A percentile compares a stretch with the other conserved stretches of the same genome.
phyloP scores from a whole-genome alignment of 352 stramenopile species.

The Globisporangium solare region DNA sequence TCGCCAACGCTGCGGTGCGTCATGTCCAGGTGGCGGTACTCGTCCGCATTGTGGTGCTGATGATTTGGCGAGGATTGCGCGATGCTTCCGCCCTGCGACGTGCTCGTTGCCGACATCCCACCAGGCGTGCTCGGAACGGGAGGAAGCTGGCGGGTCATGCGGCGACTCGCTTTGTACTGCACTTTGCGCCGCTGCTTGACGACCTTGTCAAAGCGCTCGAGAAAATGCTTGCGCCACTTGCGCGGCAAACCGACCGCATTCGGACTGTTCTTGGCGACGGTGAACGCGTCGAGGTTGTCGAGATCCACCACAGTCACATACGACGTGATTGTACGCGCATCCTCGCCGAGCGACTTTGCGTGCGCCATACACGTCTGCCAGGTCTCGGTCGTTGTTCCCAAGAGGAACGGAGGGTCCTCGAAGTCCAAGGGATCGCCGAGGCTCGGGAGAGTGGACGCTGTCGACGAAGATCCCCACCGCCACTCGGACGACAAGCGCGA shows the following conservation, averaged over 20 bases:
- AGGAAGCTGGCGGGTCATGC: constrained; percentile 14
- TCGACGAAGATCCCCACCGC: constrained; percentile 35
- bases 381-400: constrained; percentile 60
- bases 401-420: constrained; percentile 58
- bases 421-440: constrained; percentile 1
- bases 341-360: constrained; percentile 37
- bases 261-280: constrained; percentile 45
- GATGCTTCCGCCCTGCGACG: constrained; percentile 6
- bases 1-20: constrained; percentile 30
- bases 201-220: constrained; percentile 69
- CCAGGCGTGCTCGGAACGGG: constrained; percentile 30
- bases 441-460: constrained; percentile 1
- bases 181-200: constrained; percentile 58
- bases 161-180: constrained; percentile 42
- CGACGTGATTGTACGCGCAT: constrained; percentile 43
- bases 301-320: constrained; percentile 70
- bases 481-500: constrained; percentile 55
- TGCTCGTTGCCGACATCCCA: constrained; percentile 21
- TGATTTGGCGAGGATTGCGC: constrained; percentile 23
- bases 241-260: constrained; percentile 59
- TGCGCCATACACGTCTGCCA: constrained; percentile 61
- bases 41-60: constrained; percentile 5
- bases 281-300: constrained; percentile 45
- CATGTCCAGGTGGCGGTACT: constrained; percentile 24
- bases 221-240: constrained; percentile 73